Evolutionary conservation across 2,329 filamentous ascomycete species (phyloP), one percentile per base, ranked within the genome.

Genomic region (Colletotrichum simmondsii): DNA sequence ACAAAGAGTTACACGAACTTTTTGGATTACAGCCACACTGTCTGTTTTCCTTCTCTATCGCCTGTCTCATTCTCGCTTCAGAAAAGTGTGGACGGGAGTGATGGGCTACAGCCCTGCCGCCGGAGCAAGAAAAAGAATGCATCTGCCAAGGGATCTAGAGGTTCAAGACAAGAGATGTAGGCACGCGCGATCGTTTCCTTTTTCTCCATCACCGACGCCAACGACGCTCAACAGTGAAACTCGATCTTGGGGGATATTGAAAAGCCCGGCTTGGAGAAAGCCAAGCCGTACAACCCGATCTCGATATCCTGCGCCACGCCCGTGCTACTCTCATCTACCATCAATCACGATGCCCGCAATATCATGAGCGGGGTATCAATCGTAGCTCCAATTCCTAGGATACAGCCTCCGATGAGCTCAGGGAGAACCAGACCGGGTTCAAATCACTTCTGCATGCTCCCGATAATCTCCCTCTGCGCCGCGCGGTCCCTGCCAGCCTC

Each of bases 381-480:
- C 8, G 19, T 49, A 35, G 52, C 24, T 54, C 22, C 52, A 24
- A 26, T 54, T 54, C 52, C 24, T 30, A 22, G 52, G 63, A 30
- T 22, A 22, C n/a, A 14, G 14, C 16, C 19, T 22, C 10, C 22
- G 42, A 22, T 49, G 8, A 22, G 42, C 42, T 49, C 19, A 22
- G 22, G 42, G 4, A 22, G 42, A 19, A 22, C 19, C 42, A 19
- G 37, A 8, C 11, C 11, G 35, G 28, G n/a, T 32, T n/a, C 57
- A 63, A 35, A 73, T 84, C 79, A 87, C 79, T 83, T 82, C 78
- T 80, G 83, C 86, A 89, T 90, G 79, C 88, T 90, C 30, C 88
- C 88, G 74, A 98, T 97, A 85, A 98, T 92, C 85, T 98, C 96
- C 78, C 92, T 88, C 83, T 98, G 97, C 71, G 94, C 92, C 77